These are phyloP conservation scores for Halteria grandinella DNA, from an alignment of 73 alveolate species.

Conservation along the genomic window DNA sequence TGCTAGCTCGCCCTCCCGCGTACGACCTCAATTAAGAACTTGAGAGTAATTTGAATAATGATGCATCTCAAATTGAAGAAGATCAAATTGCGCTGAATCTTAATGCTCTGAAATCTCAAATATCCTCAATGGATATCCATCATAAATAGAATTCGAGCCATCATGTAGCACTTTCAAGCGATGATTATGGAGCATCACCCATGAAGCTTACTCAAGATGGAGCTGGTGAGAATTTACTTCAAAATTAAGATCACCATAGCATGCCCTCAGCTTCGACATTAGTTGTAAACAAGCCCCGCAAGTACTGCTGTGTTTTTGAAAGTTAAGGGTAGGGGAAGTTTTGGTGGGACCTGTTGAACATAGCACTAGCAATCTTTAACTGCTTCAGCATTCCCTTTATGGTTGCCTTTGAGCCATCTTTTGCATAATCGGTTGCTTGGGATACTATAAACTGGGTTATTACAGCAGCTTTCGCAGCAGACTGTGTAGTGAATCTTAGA, in stretches of 20 bases:
- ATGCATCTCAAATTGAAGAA: not conserved
- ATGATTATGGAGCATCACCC: too few species aligned
- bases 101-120: not conserved
- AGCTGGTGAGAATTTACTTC: too few species aligned
- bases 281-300: too few species aligned
- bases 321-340: too few species aligned
- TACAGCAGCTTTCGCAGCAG: slow-evolving; percentile 13
- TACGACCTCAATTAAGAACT: not conserved
- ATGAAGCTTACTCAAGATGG: too few species aligned
- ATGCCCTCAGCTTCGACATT: too few species aligned
- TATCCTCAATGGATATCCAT: not conserved
- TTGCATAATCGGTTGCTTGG: not conserved
- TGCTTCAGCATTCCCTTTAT: slow-evolving; percentile 45
- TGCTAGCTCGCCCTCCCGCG: slow-evolving; percentile 2
- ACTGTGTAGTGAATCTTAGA: slow-evolving; percentile 23
- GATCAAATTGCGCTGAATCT: not conserved
- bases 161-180: too few species aligned
- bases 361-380: slow-evolving; percentile 37
- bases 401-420: slow-evolving; percentile 38
- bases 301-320: too few species aligned
- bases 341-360: slow-evolving; percentile 37
- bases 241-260: too few species aligned
- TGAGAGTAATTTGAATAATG: slow-evolving; percentile 1
- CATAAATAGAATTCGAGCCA: too few species aligned
- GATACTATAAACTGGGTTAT: not conserved